Percentiles rank a stretch among this genome's conserved stretches.
phyloP scores from a whole-genome alignment of 2,329 filamentous ascomycete species.

The Coniochaeta prunicola region DNA sequence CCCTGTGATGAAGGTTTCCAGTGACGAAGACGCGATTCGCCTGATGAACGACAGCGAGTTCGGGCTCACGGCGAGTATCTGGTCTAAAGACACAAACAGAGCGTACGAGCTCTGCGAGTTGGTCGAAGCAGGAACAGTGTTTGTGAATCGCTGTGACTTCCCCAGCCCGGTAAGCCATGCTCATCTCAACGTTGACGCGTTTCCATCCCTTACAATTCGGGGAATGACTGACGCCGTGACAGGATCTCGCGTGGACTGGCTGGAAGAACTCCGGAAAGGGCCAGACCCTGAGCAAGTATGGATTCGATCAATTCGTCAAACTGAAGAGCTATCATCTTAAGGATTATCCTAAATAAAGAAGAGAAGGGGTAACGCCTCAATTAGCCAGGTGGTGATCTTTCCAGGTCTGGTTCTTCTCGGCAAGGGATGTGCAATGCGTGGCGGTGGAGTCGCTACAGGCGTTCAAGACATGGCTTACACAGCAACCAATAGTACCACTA shows the following conservation, averaged over 20 bases:
- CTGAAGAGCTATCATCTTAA: constrained; percentile 95
- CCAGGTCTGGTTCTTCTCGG: neutral
- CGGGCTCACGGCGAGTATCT: constrained; percentile 91
- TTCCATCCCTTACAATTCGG: neutral
- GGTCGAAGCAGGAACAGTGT: constrained; percentile 90
- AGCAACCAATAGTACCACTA: constrained; percentile 1
- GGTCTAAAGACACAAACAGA: constrained; percentile 78
- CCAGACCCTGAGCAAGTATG: constrained; percentile 80
- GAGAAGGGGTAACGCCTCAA: constrained; percentile 1
- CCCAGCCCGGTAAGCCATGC: constrained; percentile 72
- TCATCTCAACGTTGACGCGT: neutral
- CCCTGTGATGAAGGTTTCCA: constrained; percentile 77
- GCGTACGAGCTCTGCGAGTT: constrained; percentile 71
- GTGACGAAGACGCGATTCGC: constrained; percentile 71
- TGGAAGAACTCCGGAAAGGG: constrained; percentile 97
- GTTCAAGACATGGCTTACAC: neutral
- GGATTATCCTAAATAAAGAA: constrained; percentile 56
- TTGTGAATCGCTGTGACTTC: constrained; percentile 90
- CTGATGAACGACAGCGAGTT: constrained; percentile 96
- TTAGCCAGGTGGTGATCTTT: neutral
- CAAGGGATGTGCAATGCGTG: neutral
- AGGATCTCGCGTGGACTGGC: constrained; percentile 94
- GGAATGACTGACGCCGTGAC: constrained; percentile 1
- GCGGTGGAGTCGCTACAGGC: neutral
- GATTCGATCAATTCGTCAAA: constrained; percentile 94